Evolutionary conservation across 495 filamentous ascomycete species (phyloP), one percentile per base, ranked within the genome.

Genomic region (Penicillium longicatenatum): DNA sequence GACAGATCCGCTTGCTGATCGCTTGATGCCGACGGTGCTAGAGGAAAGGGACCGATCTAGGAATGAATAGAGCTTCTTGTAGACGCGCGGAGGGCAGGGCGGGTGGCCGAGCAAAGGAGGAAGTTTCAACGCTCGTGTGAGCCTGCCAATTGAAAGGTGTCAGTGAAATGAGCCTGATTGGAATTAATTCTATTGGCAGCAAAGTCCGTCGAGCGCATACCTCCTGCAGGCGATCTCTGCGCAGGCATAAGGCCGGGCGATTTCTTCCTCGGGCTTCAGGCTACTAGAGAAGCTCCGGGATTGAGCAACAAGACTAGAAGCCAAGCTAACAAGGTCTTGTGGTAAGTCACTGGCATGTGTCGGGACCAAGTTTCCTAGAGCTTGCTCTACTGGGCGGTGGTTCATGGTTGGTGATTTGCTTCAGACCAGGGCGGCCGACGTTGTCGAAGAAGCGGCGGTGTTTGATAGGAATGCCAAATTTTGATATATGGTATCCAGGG

Each of bases 161-260:
- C 14, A 50, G 49, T 37, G 43, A 45, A n/a, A 30, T 50, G 19
- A 55, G 14, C 3, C 4, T 2, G 17, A 50, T 16, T 17, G 9
- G 31, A 4, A 19, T 19, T 3, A 26, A 3, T n/a, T 26, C 4
- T 50, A 0, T 0, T 7, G 24, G 17, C 19, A 12, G 1, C 26
- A 22, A 22, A 2, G 2, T 22, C n/a, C 14, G 19, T 7, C 29
- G 17, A 30, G 20, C 31, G 47, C 59, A 51, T 58, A 89, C 89
- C 91, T 83, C 71, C 92, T 89, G 74, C 93, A 97, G 39, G 94
- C 94, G 33, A 98, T 83, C 70, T 98, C 88, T 2, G 92, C 89
- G 68, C 95, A 98, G 10, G 90, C 91, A 72, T 94, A 96, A 10
- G 85, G 82, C 7, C 93, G 84, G 17, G 89, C 90, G 59, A 92